A percentile compares a stretch with the other conserved stretches of the same genome.
Evolutionary conservation across 768 basidiomycete species (phyloP).

Genomic region (Paxillus ammoniavirescens): DNA sequence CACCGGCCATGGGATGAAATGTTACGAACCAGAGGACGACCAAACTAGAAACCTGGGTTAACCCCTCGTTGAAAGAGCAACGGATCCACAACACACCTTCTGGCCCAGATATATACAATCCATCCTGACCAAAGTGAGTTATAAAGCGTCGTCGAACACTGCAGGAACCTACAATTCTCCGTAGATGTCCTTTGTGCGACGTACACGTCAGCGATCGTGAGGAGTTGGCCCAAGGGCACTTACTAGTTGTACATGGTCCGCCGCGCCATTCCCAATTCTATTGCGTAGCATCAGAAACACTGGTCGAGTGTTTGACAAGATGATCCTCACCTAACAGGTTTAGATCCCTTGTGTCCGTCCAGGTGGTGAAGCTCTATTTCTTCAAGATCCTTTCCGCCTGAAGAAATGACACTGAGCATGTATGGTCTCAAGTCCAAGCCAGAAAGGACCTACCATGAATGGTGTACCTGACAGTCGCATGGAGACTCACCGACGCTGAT

Average conservation of each 20-base stretch:
- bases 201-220: background rate
- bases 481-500: background rate
- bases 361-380: slow-evolving; percentile 84
- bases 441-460: slow-evolving; percentile 64
- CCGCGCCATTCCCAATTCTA: slow-evolving; percentile 93
- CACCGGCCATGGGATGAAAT: background rate
- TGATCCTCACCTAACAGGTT: slow-evolving; percentile 59
- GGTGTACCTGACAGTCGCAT: slow-evolving; percentile 53
- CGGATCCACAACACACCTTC: slow-evolving; percentile 53
- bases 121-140: slow-evolving; percentile 49
- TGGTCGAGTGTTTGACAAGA: background rate
- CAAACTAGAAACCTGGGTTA: slow-evolving; percentile 49
- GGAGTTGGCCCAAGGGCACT: slow-evolving; percentile 11
- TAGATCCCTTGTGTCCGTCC: slow-evolving; percentile 84
- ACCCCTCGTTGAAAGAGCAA: background rate
- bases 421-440: background rate
- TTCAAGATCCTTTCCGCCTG: slow-evolving; percentile 75
- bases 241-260: slow-evolving; percentile 88
- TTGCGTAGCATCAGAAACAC: slow-evolving; percentile 2
- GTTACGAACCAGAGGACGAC: slow-evolving; percentile 65
- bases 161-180: slow-evolving; percentile 68
- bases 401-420: background rate
- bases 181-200: slow-evolving; percentile 79
- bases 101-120: slow-evolving; percentile 97
- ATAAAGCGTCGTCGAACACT: background rate